Conservation (phyloP, 129 eudicot genomes). For the Glebionis coronaria region DNA sequence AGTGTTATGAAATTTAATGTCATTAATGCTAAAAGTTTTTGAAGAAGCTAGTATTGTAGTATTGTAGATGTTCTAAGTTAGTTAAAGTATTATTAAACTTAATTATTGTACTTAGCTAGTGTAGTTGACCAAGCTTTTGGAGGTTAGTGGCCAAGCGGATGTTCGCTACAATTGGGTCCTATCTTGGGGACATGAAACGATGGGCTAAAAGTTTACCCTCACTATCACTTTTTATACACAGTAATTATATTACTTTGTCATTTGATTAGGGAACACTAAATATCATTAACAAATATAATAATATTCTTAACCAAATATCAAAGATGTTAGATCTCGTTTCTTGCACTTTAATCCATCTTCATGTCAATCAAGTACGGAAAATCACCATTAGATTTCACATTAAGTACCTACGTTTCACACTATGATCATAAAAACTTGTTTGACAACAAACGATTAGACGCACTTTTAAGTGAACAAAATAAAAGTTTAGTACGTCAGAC, state of each 20-base stretch:
- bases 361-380: neutral
- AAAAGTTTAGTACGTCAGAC: too few relatives aligned
- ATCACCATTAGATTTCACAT: slow-evolving; percentile 1
- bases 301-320: slow-evolving; percentile 11
- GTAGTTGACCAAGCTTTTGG: slow-evolving; percentile 21
- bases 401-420: too few relatives aligned
- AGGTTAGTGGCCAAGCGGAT: slow-evolving; percentile 38
- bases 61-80: too few relatives aligned
- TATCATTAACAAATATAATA: slow-evolving; percentile 15
- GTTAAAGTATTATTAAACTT: too few relatives aligned
- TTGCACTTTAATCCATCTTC: slow-evolving; percentile 12
- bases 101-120: too few relatives aligned
- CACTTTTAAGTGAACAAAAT: too few relatives aligned
- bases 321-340: slow-evolving; percentile 21
- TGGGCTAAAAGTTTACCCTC: slow-evolving; percentile 56
- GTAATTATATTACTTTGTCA: slow-evolving; percentile 18
- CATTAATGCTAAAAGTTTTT: too few relatives aligned
- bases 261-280: slow-evolving; percentile 46
- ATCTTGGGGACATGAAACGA: slow-evolving; percentile 54
- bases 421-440: too few relatives aligned
- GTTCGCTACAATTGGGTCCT: slow-evolving; percentile 40
- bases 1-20: too few relatives aligned
- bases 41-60: too few relatives aligned
- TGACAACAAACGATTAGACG: too few relatives aligned
- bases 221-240: slow-evolving; percentile 15